phyloP scores from a whole-genome alignment of 2,329 filamentous ascomycete species.

The Celoporthe dispersa region DNA sequence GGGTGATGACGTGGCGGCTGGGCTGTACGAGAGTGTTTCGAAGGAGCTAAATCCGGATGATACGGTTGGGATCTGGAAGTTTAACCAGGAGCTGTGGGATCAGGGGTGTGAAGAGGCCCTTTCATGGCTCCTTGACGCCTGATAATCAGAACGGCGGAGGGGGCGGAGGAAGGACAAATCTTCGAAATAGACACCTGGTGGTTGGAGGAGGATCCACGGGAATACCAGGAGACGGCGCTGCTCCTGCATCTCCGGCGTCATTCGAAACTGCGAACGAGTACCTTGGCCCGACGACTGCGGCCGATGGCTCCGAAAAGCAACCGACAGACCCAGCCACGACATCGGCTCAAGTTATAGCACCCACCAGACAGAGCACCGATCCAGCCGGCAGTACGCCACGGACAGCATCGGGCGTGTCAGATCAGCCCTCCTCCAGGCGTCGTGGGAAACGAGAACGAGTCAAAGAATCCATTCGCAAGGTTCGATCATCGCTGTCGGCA shows the following conservation, averaged over 20 bases:
- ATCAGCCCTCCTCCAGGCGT: conserved; percentile 8
- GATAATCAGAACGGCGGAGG: conserved; percentile 6
- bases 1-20: conserved; percentile 12
- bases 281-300: neutral
- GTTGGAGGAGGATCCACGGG: neutral
- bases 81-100: conserved; percentile 16
- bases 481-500: conserved; percentile 16
- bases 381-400: conserved; percentile 2
- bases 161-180: neutral
- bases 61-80: conserved; percentile 26
- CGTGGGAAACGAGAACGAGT: conserved; percentile 22
- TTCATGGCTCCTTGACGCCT: conserved; percentile 17
- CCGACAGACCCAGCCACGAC: neutral
- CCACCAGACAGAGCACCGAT: conserved; percentile 8
- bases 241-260: conserved; percentile 18
- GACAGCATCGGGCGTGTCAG: conserved; percentile 15
- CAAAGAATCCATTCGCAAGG: conserved; percentile 21
- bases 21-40: conserved; percentile 19
- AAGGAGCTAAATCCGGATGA: conserved; percentile 18
- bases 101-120: conserved; percentile 18
- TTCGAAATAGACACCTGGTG: neutral
- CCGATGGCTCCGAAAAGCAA: conserved; percentile 11
- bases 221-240: conserved; percentile 1
- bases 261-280: conserved; percentile 26
- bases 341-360: neutral